Evolutionary conservation across 495 filamentous ascomycete species (phyloP), one percentile per base, ranked within the genome.

Genomic region (Delitschia confertaspora): DNA sequence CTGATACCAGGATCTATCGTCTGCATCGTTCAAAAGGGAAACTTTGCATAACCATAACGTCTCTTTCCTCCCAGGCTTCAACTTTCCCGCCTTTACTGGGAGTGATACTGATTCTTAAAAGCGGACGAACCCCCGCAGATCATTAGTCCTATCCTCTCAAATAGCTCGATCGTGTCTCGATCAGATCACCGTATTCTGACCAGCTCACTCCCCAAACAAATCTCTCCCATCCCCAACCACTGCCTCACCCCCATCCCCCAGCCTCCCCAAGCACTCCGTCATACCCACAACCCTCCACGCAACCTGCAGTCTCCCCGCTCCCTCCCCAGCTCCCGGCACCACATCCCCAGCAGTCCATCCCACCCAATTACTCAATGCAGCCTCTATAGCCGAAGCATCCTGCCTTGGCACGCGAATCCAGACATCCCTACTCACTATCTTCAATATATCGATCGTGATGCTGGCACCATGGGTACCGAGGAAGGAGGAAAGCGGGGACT

Each of bases 391-490:
- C 0, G 57, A 63, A 5, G 74, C 68, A 55, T 95, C 85, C 40
- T 74, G 71, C 30, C 74, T 58, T 0, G 88, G 83, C 1, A 94
- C 65, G 13, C 89, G 74, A 22, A 95, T 65, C 84, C 85, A 93
- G 23, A 72, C 72, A 10, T 74, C 66, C 25, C 25, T 47, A 1
- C 60, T 69, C 6, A 72, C 63, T 3, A 83, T 62, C 31, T 83
- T 76, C 6, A 95, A 68, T 23, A 95, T 80, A 54, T 95, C 89
- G 46, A 95, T 63, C 0, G 81, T 67, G 16, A 95, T 85, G 1
- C 80, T 75, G 4, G 81, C 69, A 23, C 89, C 89, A 2, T 76
- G 75, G 22, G 82, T 55, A 6, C 89, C 89, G 14, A 95, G 76
- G 64, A 84, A 94, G 56, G 88, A 83, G 6, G 71, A 72, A 1